These are phyloP conservation scores for Hypoxylon sp. DNA, from an alignment of 2,329 filamentous ascomycete species.

Conservation along the genomic window DNA sequence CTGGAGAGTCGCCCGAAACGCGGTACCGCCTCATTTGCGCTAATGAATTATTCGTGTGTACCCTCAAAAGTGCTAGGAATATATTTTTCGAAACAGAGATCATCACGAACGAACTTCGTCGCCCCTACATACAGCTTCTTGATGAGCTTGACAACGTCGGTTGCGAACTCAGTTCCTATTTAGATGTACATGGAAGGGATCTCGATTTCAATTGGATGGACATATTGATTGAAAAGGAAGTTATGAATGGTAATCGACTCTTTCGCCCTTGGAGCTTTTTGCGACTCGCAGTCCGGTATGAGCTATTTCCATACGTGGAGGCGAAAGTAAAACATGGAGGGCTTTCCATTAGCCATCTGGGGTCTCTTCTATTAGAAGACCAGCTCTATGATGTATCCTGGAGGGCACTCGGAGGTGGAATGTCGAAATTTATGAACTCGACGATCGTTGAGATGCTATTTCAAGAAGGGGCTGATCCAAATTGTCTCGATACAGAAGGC, in stretches of 20 bases:
- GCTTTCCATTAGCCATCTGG: neutral
- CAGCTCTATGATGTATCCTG: too few species aligned
- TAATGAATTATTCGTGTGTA: neutral
- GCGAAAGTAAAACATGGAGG: neutral
- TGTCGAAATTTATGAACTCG: too few species aligned
- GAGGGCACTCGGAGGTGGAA: too few species aligned
- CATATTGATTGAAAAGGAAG: neutral
- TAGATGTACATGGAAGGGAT: neutral
- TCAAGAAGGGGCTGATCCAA: neutral
- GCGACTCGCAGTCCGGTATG: neutral
- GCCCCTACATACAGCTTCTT: neutral
- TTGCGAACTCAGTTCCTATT: neutral
- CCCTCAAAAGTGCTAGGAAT: neutral
- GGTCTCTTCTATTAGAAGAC: neutral
- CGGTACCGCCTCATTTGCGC: too few species aligned
- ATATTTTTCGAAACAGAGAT: neutral
- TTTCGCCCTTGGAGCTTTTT: neutral
- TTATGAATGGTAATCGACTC: neutral
- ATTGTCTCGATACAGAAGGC: neutral
- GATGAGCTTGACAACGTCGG: neutral
- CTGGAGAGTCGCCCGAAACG: too few species aligned
- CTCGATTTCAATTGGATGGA: neutral
- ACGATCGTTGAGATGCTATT: neutral
- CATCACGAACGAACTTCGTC: neutral
- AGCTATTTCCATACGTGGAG: neutral